Evolutionary conservation across 2,329 filamentous ascomycete genomes (phyloP).

Genomic region (Nectriaceae sp.): DNA sequence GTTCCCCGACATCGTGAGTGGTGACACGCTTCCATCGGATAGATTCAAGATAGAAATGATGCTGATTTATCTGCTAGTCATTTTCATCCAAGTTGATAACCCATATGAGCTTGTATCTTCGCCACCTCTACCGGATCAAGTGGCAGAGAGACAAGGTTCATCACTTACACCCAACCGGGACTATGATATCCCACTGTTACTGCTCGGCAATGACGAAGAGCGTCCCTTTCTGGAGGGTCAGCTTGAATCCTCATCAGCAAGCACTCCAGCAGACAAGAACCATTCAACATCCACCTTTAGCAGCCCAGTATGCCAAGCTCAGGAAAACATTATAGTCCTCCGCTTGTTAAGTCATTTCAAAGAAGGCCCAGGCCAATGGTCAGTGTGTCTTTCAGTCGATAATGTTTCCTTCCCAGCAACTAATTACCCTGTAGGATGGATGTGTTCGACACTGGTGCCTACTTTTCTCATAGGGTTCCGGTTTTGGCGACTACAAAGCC

Average conservation of each 20-base stretch:
- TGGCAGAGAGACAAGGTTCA: not conserved
- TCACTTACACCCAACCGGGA: not conserved
- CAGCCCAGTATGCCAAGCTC: not conserved
- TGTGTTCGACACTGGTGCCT: slow-evolving; percentile 24
- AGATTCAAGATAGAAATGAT: not conserved
- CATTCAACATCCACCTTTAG: not conserved
- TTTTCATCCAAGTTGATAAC: not conserved
- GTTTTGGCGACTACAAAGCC: slow-evolving; percentile 21
- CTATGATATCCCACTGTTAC: too few species aligned
- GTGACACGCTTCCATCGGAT: too few species aligned
- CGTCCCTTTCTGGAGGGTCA: too few species aligned
- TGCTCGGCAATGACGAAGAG: too few species aligned
- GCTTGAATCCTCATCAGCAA: too few species aligned
- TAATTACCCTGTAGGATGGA: slow-evolving; percentile 16
- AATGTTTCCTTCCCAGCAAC: rapidly evolving
- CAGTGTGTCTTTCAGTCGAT: rapidly evolving
- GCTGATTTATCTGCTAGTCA: not conserved
- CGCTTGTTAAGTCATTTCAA: slow-evolving; percentile 20
- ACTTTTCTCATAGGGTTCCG: slow-evolving; percentile 25
- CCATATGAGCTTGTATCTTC: not conserved
- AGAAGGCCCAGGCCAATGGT: slow-evolving; percentile 24
- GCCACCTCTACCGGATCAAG: not conserved
- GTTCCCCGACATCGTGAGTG: slow-evolving; percentile 18
- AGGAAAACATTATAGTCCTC: slow-evolving; percentile 6
- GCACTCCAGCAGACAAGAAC: not conserved